These are phyloP conservation scores for Globisporangium takayamanum DNA, from an alignment of 352 stramenopile species.

Conservation along the genomic window DNA sequence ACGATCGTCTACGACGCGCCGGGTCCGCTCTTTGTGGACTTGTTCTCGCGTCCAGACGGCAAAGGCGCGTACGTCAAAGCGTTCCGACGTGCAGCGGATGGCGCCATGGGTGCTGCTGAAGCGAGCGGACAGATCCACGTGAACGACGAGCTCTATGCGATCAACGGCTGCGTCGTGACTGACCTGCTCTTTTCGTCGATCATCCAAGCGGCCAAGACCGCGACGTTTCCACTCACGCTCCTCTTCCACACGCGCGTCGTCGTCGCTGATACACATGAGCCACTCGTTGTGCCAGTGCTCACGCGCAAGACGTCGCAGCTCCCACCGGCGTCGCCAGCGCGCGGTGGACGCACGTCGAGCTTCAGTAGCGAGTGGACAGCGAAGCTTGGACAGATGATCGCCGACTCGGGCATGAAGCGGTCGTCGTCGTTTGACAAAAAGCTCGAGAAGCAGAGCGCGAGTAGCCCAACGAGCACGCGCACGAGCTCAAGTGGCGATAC, in stretches of 20 bases:
- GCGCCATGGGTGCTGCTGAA: constrained; percentile 46
- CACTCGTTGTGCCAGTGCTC: not conserved
- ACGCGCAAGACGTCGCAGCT: constrained; percentile 11
- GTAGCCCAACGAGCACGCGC: constrained; percentile 13
- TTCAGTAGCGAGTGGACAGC: constrained; percentile 27
- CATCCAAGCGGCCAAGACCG: constrained; percentile 55
- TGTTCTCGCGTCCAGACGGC: constrained; percentile 66
- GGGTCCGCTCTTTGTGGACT: constrained; percentile 59
- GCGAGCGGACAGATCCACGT: constrained; percentile 44
- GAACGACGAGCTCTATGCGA: constrained; percentile 61
- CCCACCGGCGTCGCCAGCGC: constrained; percentile 36
- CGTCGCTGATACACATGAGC: not conserved
- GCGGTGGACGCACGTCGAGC: constrained; percentile 7
- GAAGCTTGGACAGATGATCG: constrained; percentile 42
- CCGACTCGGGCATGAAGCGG: constrained; percentile 25
- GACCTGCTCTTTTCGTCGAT: constrained; percentile 55
- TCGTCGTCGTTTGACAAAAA: constrained; percentile 58
- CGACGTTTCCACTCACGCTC: constrained; percentile 59
- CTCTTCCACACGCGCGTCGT: constrained; percentile 42
- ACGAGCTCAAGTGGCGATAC: constrained; percentile 12
- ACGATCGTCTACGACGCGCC: constrained; percentile 44
- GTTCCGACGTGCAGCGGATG: constrained; percentile 59
- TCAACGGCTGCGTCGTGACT: constrained; percentile 56
- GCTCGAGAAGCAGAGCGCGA: constrained; percentile 11
- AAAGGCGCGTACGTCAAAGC: constrained; percentile 66